Evolutionary conservation across 306 rosid genomes (phyloP).

Genomic region (Sesbania bispinosa): DNA sequence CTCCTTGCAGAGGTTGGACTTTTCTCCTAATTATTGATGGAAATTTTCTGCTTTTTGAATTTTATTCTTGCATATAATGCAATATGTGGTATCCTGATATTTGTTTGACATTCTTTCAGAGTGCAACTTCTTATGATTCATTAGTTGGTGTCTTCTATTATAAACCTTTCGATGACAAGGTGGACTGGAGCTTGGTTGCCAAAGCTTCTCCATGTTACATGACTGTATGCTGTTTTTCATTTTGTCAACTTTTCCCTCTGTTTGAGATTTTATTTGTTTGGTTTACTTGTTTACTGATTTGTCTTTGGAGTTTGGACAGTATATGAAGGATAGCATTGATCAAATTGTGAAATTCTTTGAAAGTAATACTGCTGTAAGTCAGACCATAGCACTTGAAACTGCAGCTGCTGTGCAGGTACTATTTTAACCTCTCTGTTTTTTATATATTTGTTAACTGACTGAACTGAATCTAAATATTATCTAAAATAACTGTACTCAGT

Average conservation of each 20-base stretch:
- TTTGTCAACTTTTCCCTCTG: not conserved
- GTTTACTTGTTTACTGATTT: constrained; percentile 29
- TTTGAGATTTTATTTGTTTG: constrained; percentile 22
- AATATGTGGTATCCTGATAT: constrained; percentile 12
- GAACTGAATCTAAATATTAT: constrained; percentile 15
- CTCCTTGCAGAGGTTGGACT: constrained; percentile 83
- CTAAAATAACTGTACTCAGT: not conserved
- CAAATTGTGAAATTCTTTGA: constrained; percentile 79
- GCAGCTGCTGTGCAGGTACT: constrained; percentile 97
- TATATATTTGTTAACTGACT: constrained; percentile 22
- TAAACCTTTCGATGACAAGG: constrained; percentile 75
- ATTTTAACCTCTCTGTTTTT: constrained; percentile 6
- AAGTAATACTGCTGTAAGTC: constrained; percentile 76
- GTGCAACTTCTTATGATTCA: constrained; percentile 77
- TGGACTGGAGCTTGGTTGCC: constrained; percentile 97
- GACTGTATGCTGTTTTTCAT: constrained; percentile 63
- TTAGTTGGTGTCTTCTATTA: constrained; percentile 67
- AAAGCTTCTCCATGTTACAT: constrained; percentile 98
- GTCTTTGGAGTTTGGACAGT: constrained; percentile 47
- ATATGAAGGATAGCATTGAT: constrained; percentile 76
- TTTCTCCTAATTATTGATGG: constrained; percentile 1
- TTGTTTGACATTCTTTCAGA: constrained; percentile 52
- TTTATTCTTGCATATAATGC: not conserved
- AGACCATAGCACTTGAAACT: constrained; percentile 82
- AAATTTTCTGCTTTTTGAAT: not conserved